Evolutionary conservation across 2,329 filamentous ascomycete genomes (phyloP).

Genomic region (Trichoderma arundinaceum): DNA sequence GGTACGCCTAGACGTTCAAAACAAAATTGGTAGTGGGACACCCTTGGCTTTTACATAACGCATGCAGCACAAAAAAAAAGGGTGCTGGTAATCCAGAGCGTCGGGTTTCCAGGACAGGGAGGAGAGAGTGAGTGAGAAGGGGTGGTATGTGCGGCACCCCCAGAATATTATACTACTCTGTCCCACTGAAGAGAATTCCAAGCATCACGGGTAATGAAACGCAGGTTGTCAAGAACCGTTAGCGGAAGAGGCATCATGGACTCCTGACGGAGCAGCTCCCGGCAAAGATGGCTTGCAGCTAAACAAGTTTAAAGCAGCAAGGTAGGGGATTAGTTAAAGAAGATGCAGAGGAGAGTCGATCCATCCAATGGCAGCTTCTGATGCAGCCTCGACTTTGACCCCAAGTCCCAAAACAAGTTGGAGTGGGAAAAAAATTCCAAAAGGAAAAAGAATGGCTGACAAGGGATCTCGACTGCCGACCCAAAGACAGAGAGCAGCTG

Average conservation of each 20-base stretch:
- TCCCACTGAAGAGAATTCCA: neutral
- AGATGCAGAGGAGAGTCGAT: neutral
- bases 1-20: neutral
- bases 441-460: neutral
- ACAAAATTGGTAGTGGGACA: neutral
- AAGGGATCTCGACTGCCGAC: neutral
- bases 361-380: neutral
- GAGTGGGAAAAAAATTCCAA: neutral
- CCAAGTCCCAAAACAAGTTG: neutral
- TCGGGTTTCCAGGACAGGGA: constrained; percentile 1
- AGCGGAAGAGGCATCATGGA: neutral
- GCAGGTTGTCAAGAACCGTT: neutral
- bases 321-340: neutral
- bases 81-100: neutral
- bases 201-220: constrained; percentile 10
- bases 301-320: neutral
- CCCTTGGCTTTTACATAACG: constrained; percentile 7
- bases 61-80: neutral
- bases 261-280: neutral
- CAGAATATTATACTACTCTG: neutral
- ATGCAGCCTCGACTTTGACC: too few relatives aligned
- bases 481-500: neutral
- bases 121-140: constrained; percentile 7
- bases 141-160: neutral
- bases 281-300: constrained; percentile 10